phyloP scores from a whole-genome alignment of 352 stramenopile genomes.

The Pythium pyrilobum region DNA sequence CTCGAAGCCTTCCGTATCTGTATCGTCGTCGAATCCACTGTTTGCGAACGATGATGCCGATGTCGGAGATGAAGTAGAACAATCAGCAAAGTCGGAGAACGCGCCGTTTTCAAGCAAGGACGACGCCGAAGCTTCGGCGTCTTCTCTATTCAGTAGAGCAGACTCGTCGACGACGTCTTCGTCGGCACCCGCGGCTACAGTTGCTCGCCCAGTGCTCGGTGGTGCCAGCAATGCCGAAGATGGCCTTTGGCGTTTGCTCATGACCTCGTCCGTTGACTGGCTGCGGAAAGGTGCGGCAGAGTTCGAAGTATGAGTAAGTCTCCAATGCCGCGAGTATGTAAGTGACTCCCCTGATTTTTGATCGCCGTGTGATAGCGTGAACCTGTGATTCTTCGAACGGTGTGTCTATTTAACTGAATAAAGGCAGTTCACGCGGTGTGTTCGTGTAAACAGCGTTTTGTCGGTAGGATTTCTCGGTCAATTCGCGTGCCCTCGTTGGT shows the following conservation, averaged over 20 bases:
- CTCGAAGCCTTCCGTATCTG: background rate
- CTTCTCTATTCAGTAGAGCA: constrained; percentile 1
- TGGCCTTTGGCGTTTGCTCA: constrained; percentile 66
- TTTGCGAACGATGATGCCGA: background rate
- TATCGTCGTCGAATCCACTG: constrained; percentile 4
- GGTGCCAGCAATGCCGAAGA: constrained; percentile 30
- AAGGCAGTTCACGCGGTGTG: too few species aligned
- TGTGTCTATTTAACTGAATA: constrained; percentile 12
- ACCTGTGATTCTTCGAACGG: background rate
- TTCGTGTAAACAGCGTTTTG: background rate
- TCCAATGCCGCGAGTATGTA: background rate
- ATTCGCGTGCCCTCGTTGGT: background rate
- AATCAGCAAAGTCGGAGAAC: too few species aligned
- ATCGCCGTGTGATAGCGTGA: too few species aligned
- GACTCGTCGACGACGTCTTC: background rate
- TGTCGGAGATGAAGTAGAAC: too few species aligned
- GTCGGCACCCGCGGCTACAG: background rate
- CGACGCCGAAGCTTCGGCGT: background rate
- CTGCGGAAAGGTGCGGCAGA: constrained; percentile 33
- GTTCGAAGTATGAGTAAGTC: constrained; percentile 23
- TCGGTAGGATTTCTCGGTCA: background rate
- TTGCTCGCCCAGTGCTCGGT: background rate
- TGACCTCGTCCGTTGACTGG: constrained; percentile 63
- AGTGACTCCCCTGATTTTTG: background rate
- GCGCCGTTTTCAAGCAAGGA: too few species aligned